A percentile compares a stretch with the other conserved stretches of the same genome.
phyloP scores from a whole-genome alignment of 2,329 filamentous ascomycete species.

The Phyllachora maydis region DNA sequence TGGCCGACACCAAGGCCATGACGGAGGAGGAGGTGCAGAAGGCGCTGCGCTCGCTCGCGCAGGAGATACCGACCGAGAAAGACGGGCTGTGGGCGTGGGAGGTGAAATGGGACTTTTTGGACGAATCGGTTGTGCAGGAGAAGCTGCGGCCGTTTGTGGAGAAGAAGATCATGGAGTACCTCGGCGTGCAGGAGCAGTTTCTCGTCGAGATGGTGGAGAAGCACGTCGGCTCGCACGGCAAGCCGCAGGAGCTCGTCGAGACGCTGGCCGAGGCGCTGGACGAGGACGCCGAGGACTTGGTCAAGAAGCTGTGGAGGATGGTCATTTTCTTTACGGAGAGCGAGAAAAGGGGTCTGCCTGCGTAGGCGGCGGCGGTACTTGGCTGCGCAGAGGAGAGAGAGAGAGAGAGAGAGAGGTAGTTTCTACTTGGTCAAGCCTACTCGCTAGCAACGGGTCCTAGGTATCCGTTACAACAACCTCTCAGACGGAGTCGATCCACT shows the following conservation, averaged over 20 bases:
- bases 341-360: constrained; percentile 71
- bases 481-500: too few species aligned
- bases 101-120: constrained; percentile 81
- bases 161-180: constrained; percentile 93
- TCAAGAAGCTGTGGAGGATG: constrained; percentile 97
- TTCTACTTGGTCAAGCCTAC: too few species aligned
- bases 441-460: too few species aligned
- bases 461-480: too few species aligned
- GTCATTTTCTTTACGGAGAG: constrained; percentile 94
- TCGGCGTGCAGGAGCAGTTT: constrained; percentile 91
- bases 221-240: constrained; percentile 55
- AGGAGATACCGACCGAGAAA: constrained; percentile 76
- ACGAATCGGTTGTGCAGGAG: constrained; percentile 59
- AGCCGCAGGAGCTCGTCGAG: constrained; percentile 62
- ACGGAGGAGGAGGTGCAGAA: constrained; percentile 74
- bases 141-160: constrained; percentile 89
- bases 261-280: constrained; percentile 79
- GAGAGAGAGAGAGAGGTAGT: too few species aligned
- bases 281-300: constrained; percentile 81
- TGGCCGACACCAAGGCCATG: constrained; percentile 43
- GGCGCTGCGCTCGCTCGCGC: constrained; percentile 61
- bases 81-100: constrained; percentile 81
- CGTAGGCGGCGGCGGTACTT: too few species aligned
- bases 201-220: constrained; percentile 84
- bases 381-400: too few species aligned